These are phyloP conservation scores for Kodamaea anthophila DNA, from an alignment of 1,139 yeast species.

Conservation along the genomic window DNA sequence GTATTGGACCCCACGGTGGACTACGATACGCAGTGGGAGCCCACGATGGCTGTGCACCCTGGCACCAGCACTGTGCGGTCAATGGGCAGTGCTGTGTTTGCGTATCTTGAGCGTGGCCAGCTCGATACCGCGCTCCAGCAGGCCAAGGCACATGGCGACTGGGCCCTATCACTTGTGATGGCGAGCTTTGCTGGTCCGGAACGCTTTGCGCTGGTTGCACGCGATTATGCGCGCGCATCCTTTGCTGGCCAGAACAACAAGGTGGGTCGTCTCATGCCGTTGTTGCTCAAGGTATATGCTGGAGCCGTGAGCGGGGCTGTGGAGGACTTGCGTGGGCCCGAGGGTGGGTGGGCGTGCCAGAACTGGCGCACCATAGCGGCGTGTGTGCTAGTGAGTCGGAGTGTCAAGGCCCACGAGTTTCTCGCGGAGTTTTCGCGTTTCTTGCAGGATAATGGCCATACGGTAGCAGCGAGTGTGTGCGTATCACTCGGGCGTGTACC, in stretches of 20 bases:
- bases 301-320: conserved; percentile 58
- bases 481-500: conserved; percentile 47
- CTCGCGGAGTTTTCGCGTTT: conserved; percentile 51
- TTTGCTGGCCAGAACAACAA: conserved; percentile 38
- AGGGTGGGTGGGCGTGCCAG: conserved; percentile 43
- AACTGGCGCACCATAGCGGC: conserved; percentile 51
- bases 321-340: conserved; percentile 36
- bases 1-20: conserved; percentile 33
- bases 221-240: conserved; percentile 33
- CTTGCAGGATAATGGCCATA: conserved; percentile 26
- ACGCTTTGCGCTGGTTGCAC: conserved; percentile 53
- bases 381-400: conserved; percentile 37
- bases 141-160: conserved; percentile 61
- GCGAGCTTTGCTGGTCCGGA: conserved; percentile 62
- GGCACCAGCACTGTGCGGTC: conserved; percentile 20
- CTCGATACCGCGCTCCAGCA: conserved; percentile 59
- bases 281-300: conserved; percentile 56
- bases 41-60: conserved; percentile 33
- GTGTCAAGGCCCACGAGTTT: conserved; percentile 34
- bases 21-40: conserved; percentile 27
- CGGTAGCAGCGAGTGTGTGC: conserved; percentile 39
- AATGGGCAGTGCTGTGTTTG: conserved; percentile 21
- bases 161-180: conserved; percentile 72
- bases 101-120: conserved; percentile 54
- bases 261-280: conserved; percentile 50